Evolutionary conservation across 2,329 filamentous ascomycete genomes (phyloP).

Genomic region (Aspergillus nomiae): DNA sequence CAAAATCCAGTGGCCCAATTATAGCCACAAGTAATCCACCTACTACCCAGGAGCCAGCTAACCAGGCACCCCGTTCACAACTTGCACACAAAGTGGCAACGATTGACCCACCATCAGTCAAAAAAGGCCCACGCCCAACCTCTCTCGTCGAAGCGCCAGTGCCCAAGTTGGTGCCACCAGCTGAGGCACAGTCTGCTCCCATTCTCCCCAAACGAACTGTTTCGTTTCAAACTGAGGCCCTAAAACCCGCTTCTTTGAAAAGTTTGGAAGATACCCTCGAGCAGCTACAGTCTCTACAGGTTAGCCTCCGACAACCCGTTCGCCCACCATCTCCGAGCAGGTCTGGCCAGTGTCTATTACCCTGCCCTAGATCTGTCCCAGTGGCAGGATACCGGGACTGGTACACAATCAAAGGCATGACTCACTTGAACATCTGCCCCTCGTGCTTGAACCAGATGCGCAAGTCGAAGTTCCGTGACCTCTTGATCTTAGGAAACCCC

Average conservation of each 20-base stretch:
- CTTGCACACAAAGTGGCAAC: background rate
- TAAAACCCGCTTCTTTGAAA: conserved; percentile 13
- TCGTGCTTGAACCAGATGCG: conserved; percentile 75
- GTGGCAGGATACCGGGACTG: conserved; percentile 72
- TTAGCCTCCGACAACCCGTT: conserved; percentile 17
- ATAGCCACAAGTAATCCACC: background rate
- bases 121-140: conserved; percentile 1
- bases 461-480: conserved; percentile 66
- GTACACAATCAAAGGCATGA: conserved; percentile 72
- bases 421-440: conserved; percentile 78
- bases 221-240: conserved; percentile 19
- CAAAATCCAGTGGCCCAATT: background rate
- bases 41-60: background rate
- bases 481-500: conserved; percentile 65
- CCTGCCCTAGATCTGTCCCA: conserved; percentile 68
- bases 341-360: conserved; percentile 52
- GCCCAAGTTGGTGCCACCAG: conserved; percentile 12
- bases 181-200: conserved; percentile 11
- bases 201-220: conserved; percentile 18
- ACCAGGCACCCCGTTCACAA: background rate
- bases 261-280: conserved; percentile 10
- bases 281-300: conserved; percentile 10
- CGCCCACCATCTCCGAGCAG: conserved; percentile 20
- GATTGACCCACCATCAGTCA: background rate
- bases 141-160: conserved; percentile 4